phyloP scores from a whole-genome alignment of 1,284 basidiomycete species.

The Pascua sp. region DNA sequence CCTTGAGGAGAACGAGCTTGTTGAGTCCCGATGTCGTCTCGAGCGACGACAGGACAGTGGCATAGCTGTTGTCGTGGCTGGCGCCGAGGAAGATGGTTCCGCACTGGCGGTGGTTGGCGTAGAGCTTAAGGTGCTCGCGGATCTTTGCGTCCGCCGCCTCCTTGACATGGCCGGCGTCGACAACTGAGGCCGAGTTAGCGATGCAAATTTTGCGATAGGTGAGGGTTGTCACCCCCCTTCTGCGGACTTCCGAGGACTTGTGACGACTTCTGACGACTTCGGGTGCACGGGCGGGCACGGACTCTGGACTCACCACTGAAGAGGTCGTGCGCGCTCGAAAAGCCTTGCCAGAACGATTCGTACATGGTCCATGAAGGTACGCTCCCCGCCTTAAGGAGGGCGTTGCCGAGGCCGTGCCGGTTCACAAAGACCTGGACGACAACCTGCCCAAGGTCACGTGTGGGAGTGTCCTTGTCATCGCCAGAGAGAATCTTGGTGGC shows the following conservation, averaged over 20 bases:
- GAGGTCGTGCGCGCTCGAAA: conserved; percentile 37
- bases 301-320: conserved; percentile 29
- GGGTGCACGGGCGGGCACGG: too few relatives aligned
- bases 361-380: conserved; percentile 30
- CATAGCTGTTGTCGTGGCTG: conserved; percentile 70
- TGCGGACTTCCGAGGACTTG: too few relatives aligned
- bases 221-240: neutral
- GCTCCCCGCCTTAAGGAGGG: conserved; percentile 39
- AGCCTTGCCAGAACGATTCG: conserved; percentile 43
- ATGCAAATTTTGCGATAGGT: neutral
- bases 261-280: too few relatives aligned
- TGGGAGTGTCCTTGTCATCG: neutral
- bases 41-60: conserved; percentile 54
- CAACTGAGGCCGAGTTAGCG: conserved; percentile 51
- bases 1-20: conserved; percentile 64
- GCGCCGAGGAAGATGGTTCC: conserved; percentile 67
- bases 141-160: conserved; percentile 68
- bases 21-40: conserved; percentile 38
- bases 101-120: conserved; percentile 67
- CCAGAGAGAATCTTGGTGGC: conserved; percentile 5
- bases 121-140: conserved; percentile 71
- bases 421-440: conserved; percentile 45
- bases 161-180: conserved; percentile 67
- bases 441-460: conserved; percentile 13
- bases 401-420: conserved; percentile 35